Conservation (phyloP, 1,139 yeast genomes). For the Pichia norvegensis region DNA sequence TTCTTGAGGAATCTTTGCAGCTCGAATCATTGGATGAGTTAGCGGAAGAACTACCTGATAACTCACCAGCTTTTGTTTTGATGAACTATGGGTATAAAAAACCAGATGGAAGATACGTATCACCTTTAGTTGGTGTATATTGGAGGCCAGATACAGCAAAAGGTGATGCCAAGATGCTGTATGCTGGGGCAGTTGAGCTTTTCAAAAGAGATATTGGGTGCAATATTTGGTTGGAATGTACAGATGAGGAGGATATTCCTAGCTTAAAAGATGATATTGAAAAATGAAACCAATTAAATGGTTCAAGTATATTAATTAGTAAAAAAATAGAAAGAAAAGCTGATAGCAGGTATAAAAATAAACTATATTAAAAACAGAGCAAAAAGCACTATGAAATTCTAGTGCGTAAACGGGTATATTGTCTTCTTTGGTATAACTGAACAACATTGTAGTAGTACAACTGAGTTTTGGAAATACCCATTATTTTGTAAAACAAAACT, state of each 20-base stretch:
- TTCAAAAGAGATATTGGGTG: constrained; percentile 75
- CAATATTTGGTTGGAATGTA: constrained; percentile 41
- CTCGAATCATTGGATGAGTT: constrained; percentile 61
- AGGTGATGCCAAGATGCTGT: constrained; percentile 73
- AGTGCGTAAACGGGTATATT: constrained; percentile 14
- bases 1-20: constrained; percentile 30
- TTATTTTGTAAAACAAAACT: constrained; percentile 43
- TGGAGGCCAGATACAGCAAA: constrained; percentile 83
- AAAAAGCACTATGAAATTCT: not conserved
- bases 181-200: constrained; percentile 82
- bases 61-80: constrained; percentile 65
- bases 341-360: not conserved
- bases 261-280: constrained; percentile 32
- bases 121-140: constrained; percentile 71
- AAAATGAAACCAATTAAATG: constrained; percentile 4
- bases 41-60: constrained; percentile 74
- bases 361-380: not conserved
- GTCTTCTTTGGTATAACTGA: constrained; percentile 29
- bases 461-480: constrained; percentile 46
- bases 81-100: constrained; percentile 66
- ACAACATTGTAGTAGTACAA: constrained; percentile 48
- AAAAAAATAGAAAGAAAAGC: not conserved
- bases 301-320: not conserved
- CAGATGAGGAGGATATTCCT: constrained; percentile 58
- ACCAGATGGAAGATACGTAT: constrained; percentile 63